Evolutionary conservation across 106 monocot species (phyloP), one percentile per base, ranked within the genome.

Genomic region (Triglochin maritima): DNA sequence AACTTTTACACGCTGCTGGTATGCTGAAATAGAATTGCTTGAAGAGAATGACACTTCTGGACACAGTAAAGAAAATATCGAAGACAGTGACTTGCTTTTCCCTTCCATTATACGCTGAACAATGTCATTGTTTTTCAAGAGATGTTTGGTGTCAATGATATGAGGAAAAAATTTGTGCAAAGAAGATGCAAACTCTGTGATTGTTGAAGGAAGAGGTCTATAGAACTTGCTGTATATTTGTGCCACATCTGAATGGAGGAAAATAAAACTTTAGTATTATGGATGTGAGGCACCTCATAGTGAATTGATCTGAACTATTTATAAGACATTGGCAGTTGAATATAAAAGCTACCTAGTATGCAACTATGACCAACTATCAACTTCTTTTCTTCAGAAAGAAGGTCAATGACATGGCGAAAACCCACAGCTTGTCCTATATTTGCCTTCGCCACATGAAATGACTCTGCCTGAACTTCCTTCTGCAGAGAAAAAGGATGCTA

Each of bases 311-410:
- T 29, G 29, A 29, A 69, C 16, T 10, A 43, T 49, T 44, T 67
- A 48, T 66, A 59, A 7, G 17, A 66, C 57, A 54, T 63, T 44
- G 44, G 50, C 0, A 5, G 2, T 16, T 44, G 49, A n/a, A 64
- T 17, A 51, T 6, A 16, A 59, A 42, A 46, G 61, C 10, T 44
- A 61, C 96, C 96, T 71, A 98, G 67, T 71, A 98, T 80, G 70
- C 98, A 98, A 71, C 84, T 91, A 65, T 98, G 88, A 47, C 98
- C 98, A 76, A 98, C 84, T 76, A 98, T 77, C 71, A 98, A 74
- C 63, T 98, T 98, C 49, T 77, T 12, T 69, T 88, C 88, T 54
- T 86, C 78, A 41, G 77, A 63, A 78, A 98, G 86, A 72, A 92
- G 84, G 75, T 98, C 98, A 56, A 98, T 79, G 49, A 98, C 82